Evolutionary conservation across 2,329 filamentous ascomycete species (phyloP), one percentile per base, ranked within the genome.

Genomic region (Cladosporium austrohemisphaericum): DNA sequence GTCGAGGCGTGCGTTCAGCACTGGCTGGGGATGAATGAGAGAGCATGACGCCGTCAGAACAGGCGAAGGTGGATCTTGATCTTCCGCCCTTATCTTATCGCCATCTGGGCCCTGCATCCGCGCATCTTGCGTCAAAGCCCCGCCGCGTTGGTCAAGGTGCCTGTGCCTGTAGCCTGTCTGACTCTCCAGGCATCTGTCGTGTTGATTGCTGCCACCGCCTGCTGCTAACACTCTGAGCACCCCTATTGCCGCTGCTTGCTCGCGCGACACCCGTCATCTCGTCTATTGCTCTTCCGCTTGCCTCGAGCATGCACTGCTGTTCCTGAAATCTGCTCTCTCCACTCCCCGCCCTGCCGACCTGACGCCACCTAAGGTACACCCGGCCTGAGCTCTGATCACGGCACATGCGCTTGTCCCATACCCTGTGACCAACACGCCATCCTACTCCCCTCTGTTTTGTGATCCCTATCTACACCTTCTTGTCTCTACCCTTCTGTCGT

Each of bases 11-110:
- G 38, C 5, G 16, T 8, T 13, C 16, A 41, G 38, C 38, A 19
- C 23, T 41, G 38, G 14, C 38, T 41, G 38, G n/a, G 14, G 38
- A 41, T 35, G n/a, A 20, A 35, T 41, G 38, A 41, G 38, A 28
- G 38, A 41, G 23, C 20, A 41, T 41, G 38, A 41, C 38, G 38
- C 23, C 38, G n/a, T 16, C 18, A n/a, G n/a, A n/a, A 25, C 25
- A 23, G 25, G 23, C 20, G 25, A 11, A 20, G 20, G 37, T 40
- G 37, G 37, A 40, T 40, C 37, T 28, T 9, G 16, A 13, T 35
- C 16, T n/a, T n/a, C 20, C n/a, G 18, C 16, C 32, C 16, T 23
- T 16, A n/a, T n/a, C n/a, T n/a, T n/a, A n/a, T n/a, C n/a, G n/a
- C n/a, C n/a, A n/a, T n/a, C n/a, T n/a, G n/a, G 37, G 28, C 37